phyloP scores from a whole-genome alignment of 2,329 filamentous ascomycete genomes.

The Epichloe typhina region DNA sequence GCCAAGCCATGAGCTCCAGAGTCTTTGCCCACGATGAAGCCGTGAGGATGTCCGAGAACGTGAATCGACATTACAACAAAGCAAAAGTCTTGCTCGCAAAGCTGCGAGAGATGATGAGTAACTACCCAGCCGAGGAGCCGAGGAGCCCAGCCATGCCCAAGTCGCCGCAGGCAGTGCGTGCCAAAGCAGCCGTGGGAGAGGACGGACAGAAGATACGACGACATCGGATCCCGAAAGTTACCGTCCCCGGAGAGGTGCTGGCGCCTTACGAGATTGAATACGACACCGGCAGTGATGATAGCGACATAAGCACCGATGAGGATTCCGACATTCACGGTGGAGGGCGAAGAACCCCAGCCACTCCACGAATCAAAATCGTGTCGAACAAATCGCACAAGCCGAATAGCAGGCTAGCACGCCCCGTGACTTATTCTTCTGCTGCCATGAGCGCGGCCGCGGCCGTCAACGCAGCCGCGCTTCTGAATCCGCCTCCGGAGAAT shows the following conservation, averaged over 20 bases:
- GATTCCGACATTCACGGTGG: constrained; percentile 30
- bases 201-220: constrained; percentile 33
- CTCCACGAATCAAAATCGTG: constrained; percentile 37
- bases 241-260: constrained; percentile 52
- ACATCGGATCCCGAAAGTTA: constrained; percentile 42
- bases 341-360: constrained; percentile 22
- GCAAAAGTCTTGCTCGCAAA: constrained; percentile 46
- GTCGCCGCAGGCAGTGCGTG: constrained; percentile 39
- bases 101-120: constrained; percentile 45
- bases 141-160: constrained; percentile 38
- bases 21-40: constrained; percentile 49
- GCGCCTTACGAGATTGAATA: constrained; percentile 53
- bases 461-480: constrained; percentile 26
- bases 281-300: constrained; percentile 41
- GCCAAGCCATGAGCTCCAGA: constrained; percentile 40
- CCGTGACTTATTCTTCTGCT: constrained; percentile 21
- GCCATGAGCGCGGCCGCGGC: constrained; percentile 25
- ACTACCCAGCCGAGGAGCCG: constrained; percentile 42
- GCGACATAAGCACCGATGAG: constrained; percentile 39
- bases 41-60: constrained; percentile 48
- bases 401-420: constrained; percentile 26
- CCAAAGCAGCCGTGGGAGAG: constrained; percentile 33
- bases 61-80: constrained; percentile 47
- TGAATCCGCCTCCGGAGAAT: constrained; percentile 47
- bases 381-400: constrained; percentile 29